Evolutionary conservation across 805 yeast species (phyloP), one percentile per base, ranked within the genome.

Genomic region (Zygoascus flipseniorum): DNA sequence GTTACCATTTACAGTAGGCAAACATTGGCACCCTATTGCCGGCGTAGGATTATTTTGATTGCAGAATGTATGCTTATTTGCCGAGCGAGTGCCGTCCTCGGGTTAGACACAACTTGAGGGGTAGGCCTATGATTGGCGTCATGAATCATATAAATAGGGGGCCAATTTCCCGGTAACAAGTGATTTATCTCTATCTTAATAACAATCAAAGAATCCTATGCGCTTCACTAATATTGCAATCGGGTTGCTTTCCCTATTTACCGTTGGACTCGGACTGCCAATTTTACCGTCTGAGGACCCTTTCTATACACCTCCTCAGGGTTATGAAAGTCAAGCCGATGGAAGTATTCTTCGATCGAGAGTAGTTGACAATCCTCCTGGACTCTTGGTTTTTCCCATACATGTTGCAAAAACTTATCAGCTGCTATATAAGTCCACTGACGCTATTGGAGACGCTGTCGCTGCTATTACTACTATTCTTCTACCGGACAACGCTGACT

Each of bases 391-490:
- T 2, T 32, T 44, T 28, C 47, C 47, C 5, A 39, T 28, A 18
- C 45, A 53, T 13, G 56, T 52, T 23, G 39, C 52, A 19, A 46
- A n/a, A 8, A 63, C 65, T 16, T 60, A 54, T 48, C 66, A 63
- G 55, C 32, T 67, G 11, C 47, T 58, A 11, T 59, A 48, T 47
- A 59, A 66, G 20, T 56, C 65, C 18, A 58, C 60, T 43, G 59
- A 62, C 43, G 55, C 63, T 14, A 54, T 57, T 31, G 69, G 64
- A 8, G 50, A 57, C 19, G 56, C 70, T n/a, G 52, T 58, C 8
- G 59, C 63, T 1, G 56, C 61, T 5, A 59, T 63, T 11, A 66
- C 69, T 20, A 57, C 68, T 5, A 52, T 67, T 8, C 52, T 66
- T 26, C 47, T 61, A 5, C 20, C 23, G 16, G 47, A 47, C 9